These are phyloP conservation scores for Peronospora belbahrii DNA, from an alignment of 352 stramenopile species.

Conservation along the genomic window DNA sequence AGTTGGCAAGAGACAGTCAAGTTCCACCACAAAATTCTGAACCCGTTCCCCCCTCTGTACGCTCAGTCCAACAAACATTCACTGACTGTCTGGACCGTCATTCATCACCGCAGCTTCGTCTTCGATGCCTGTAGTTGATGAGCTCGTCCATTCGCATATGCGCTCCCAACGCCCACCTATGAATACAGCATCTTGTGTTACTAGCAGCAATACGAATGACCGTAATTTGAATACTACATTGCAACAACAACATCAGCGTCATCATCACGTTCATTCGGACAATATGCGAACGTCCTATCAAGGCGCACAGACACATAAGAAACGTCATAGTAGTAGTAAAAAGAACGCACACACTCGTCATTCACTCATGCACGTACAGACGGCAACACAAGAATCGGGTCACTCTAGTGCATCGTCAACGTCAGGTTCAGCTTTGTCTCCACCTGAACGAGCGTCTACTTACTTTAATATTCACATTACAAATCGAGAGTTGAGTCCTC, in stretches of 20 bases:
- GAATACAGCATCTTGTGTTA: conserved; percentile 4
- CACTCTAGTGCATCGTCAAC: conserved; percentile 26
- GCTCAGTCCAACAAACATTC: too few relatives aligned
- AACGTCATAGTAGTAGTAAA: conserved; percentile 21
- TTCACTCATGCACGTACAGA: conserved; percentile 43
- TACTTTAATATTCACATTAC: conserved; percentile 17
- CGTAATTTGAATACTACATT: conserved; percentile 21
- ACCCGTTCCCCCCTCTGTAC: conserved; percentile 7
- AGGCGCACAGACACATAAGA: conserved; percentile 22
- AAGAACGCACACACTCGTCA: conserved; percentile 33
- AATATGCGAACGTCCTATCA: conserved; percentile 31
- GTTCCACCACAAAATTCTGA: conserved; percentile 9
- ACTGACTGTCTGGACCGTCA: conserved; percentile 1
- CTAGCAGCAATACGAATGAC: conserved; percentile 8
- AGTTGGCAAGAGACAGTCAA: conserved; percentile 15
- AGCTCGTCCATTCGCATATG: conserved; percentile 16
- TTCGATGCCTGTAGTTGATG: conserved; percentile 34
- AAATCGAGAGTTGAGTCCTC: conserved; percentile 23
- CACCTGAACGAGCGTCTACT: conserved; percentile 16
- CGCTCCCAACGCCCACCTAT: conserved; percentile 8
- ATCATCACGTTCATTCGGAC: conserved; percentile 17
- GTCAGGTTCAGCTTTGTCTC: conserved; percentile 21
- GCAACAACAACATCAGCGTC: conserved; percentile 34
- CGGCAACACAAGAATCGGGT: conserved; percentile 15
- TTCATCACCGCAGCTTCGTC: neutral